These are phyloP conservation scores for Citrus inodora DNA, from an alignment of 345 rosid species.

Conservation along the genomic window DNA sequence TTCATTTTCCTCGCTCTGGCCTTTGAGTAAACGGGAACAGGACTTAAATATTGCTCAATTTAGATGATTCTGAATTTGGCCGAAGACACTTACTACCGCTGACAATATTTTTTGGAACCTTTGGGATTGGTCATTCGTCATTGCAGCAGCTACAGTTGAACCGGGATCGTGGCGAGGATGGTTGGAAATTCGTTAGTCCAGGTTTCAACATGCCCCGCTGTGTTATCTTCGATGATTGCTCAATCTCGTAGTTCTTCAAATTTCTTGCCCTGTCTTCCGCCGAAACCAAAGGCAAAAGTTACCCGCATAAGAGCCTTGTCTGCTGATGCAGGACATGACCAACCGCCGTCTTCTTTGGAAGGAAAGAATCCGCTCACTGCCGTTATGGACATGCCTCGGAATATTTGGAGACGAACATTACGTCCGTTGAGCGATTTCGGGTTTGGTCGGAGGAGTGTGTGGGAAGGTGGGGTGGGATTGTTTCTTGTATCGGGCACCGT, in stretches of 20 bases:
- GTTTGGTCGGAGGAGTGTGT: constrained; percentile 81
- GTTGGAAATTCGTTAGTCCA: constrained; percentile 41
- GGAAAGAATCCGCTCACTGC: constrained; percentile 53
- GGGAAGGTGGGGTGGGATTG: constrained; percentile 99
- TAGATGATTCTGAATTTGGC: not conserved
- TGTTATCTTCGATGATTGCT: constrained; percentile 33
- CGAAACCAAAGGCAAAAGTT: constrained; percentile 39
- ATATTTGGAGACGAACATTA: constrained; percentile 76
- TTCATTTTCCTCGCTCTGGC: not conserved
- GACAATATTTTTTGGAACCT: not conserved
- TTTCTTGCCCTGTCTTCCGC: constrained; percentile 52
- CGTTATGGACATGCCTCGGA: constrained; percentile 64
- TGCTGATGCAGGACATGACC: constrained; percentile 44
- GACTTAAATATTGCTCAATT: not conserved
- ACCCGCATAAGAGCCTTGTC: constrained; percentile 47
- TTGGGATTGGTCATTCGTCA: not conserved
- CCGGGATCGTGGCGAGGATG: constrained; percentile 35
- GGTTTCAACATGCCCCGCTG: constrained; percentile 37
- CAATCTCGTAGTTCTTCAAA: constrained; percentile 29
- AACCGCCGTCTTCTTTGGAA: constrained; percentile 43
- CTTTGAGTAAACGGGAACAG: not conserved
- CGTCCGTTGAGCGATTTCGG: constrained; percentile 90
- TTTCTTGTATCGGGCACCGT: constrained; percentile 87
- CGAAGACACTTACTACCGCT: not conserved
- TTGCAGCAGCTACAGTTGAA: constrained; percentile 1